Evolutionary conservation across 345 rosid species (phyloP).

Genomic region (Passiflora organensis): DNA sequence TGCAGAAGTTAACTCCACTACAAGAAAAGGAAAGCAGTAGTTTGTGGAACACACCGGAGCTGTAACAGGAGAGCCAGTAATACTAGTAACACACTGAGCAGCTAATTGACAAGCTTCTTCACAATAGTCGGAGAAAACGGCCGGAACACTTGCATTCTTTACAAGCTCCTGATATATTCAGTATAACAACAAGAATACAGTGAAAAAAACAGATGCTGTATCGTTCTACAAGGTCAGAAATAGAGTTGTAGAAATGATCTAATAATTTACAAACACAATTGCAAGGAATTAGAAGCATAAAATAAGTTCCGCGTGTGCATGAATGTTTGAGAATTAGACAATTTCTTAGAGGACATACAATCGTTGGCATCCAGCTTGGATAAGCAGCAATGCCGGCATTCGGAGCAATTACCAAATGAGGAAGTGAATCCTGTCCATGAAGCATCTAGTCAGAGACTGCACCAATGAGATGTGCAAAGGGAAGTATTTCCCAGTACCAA

Average conservation of each 20-base stretch:
- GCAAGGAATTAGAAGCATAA: too few relatives aligned
- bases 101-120: constrained; percentile 97
- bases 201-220: too few relatives aligned
- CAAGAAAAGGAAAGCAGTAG: constrained; percentile 2
- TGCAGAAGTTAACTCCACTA: background rate
- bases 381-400: constrained; percentile 91
- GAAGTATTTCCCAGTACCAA: background rate
- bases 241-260: too few relatives aligned
- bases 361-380: constrained; percentile 74
- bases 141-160: constrained; percentile 60
- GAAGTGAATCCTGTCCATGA: constrained; percentile 51
- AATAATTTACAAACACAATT: too few relatives aligned
- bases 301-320: too few relatives aligned
- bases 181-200: background rate
- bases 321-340: too few relatives aligned
- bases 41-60: constrained; percentile 45
- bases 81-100: constrained; percentile 47
- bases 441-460: background rate
- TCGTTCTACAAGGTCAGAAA: too few relatives aligned
- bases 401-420: constrained; percentile 72
- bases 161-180: constrained; percentile 48
- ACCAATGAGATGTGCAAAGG: background rate
- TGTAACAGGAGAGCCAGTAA: constrained; percentile 45
- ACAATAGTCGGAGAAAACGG: constrained; percentile 84
- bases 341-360: constrained; percentile 43